Evolutionary conservation across 306 rosid genomes (phyloP).

Genomic region (Prunus padus): DNA sequence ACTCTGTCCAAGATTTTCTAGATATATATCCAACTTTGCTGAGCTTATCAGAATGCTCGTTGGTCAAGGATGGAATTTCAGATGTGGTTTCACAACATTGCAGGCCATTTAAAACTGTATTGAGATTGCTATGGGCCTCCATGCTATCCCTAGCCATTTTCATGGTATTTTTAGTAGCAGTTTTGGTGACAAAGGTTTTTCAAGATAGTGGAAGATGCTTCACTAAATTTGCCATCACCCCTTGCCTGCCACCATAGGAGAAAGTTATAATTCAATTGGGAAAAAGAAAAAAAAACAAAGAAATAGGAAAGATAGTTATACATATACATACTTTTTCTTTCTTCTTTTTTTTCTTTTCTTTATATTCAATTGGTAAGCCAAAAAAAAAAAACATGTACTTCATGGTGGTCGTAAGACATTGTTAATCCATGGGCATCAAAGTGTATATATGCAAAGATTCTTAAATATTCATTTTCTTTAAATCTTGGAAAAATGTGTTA

Average conservation of each 20-base stretch:
- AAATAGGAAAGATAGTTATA: not conserved
- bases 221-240: constrained; percentile 28
- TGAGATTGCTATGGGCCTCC: constrained; percentile 46
- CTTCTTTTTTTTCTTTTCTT: not conserved
- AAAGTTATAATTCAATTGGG: not conserved
- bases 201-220: constrained; percentile 37
- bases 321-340: not conserved
- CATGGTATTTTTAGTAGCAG: constrained; percentile 49
- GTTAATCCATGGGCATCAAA: constrained; percentile 27
- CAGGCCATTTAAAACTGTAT: constrained; percentile 40
- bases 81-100: constrained; percentile 65
- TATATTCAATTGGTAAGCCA: not conserved
- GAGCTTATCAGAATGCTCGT: constrained; percentile 48
- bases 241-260: not conserved
- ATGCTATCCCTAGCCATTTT: constrained; percentile 55
- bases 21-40: constrained; percentile 60
- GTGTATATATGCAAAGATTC: constrained; percentile 12
- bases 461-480: not conserved
- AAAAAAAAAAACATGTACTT: constrained; percentile 11
- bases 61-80: constrained; percentile 43
- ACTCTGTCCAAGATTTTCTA: constrained; percentile 52
- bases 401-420: constrained; percentile 42
- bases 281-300: not conserved
- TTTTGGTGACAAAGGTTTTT: constrained; percentile 40
- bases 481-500: not conserved